Evolutionary conservation across 2,329 filamentous ascomycete genomes (phyloP), one percentile per base, ranked within the genome.

Genomic region (Pseudogymnoascus sp.): DNA sequence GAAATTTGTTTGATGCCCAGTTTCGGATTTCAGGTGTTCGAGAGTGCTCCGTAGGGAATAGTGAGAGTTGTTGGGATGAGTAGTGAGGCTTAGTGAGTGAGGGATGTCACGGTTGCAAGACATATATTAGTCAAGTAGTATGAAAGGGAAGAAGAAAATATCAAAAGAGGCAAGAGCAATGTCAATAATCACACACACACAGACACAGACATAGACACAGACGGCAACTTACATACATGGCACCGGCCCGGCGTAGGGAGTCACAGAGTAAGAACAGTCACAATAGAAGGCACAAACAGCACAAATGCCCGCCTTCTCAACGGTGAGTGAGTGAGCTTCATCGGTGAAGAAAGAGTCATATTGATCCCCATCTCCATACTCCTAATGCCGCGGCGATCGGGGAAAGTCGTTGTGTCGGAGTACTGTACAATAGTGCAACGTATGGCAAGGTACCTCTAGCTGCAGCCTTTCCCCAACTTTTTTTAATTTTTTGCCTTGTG

Each of bases 1-100:
- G 42, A 47, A 47, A 47, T 47, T 18, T 47, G 42, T 47, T 47
- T 47, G 42, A 47, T 47, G 42, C 42, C 42, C 42, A 47, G 42
- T 47, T 47, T 47, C 21, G 42, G 42, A 47, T 47, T 47, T 25
- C 42, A 47, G 42, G 21, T 21, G 2, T 23, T 47, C 21, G 21
- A 47, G 42, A 25, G 42, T 47, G 42, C 42, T 25, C 42, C 42
- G 42, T 47, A 47, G 21, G 42, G 42, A n/a, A 47, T 47, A 47
- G 42, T 47, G 6, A 14, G 42, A 4, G 12, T 47, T 47, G 42
- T 47, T 47, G 42, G 42, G 42, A 47, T n/a, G 42, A 47, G 42
- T 25, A 47, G 42, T 47, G 12, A 7, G 12, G 18, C 8, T 40
- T 44, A 47, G 42, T 47, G 42, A 47, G 42, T 23, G 42, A 47